Percentiles rank a stretch among this genome's conserved stretches.
Evolutionary conservation across 768 basidiomycete species (phyloP).

Genomic region (Suillus bovinus): DNA sequence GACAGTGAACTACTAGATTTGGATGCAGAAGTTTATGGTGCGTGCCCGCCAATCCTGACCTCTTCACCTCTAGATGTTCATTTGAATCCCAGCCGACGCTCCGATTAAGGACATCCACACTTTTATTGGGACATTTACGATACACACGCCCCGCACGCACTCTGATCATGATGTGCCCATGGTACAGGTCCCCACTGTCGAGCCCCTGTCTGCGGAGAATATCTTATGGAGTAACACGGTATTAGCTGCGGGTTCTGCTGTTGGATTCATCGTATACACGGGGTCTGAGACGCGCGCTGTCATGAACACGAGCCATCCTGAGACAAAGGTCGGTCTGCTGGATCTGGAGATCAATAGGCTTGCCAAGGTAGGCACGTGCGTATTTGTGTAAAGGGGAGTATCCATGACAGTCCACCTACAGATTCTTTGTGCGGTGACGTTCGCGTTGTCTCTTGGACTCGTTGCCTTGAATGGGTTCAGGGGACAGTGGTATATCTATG

Average conservation of each 20-base stretch:
- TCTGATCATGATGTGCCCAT: conserved; percentile 40
- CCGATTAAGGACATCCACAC: conserved; percentile 97
- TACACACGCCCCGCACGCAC: conserved; percentile 44
- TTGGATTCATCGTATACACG: conserved; percentile 94
- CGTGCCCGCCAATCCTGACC: conserved; percentile 23
- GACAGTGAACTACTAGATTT: conserved; percentile 55
- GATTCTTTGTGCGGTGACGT: conserved; percentile 95
- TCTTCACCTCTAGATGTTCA: conserved; percentile 2
- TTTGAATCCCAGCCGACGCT: conserved; percentile 66
- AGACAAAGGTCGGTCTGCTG: conserved; percentile 88
- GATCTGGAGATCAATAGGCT: conserved; percentile 95
- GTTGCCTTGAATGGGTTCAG: conserved; percentile 97
- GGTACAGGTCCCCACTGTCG: conserved; percentile 50
- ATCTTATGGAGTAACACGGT: conserved; percentile 98
- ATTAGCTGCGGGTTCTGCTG: conserved; percentile 88
- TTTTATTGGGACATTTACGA: conserved; percentile 90
- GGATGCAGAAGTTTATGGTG: conserved; percentile 90
- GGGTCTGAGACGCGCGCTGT: conserved; percentile 95
- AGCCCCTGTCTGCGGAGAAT: conserved; percentile 93
- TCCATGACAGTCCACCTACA: conserved; percentile 28
- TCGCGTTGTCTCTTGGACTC: conserved; percentile 85
- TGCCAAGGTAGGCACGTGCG: conserved; percentile 68
- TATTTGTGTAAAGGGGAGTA: neutral
- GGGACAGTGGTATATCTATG: conserved; percentile 94
- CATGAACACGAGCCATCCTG: conserved; percentile 98